Conservation (phyloP, 345 rosid genomes). For the Citrus inodora region DNA sequence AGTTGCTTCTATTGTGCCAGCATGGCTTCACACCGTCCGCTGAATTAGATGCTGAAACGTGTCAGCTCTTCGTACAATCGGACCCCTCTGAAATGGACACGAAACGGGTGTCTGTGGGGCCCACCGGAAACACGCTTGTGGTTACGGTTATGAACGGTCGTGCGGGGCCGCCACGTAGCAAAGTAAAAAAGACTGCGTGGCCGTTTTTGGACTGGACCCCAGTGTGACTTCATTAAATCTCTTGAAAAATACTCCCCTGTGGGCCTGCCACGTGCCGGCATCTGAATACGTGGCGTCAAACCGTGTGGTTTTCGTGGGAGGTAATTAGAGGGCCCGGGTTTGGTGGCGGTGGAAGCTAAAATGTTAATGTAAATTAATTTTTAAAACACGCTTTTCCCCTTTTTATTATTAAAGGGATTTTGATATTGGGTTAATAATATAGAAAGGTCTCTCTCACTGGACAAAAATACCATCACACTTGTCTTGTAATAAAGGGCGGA, state of each 20-base stretch:
- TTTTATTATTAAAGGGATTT: neutral
- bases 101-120: slow-evolving; percentile 5
- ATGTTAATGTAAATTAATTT: neutral
- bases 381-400: neutral
- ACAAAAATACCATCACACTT: neutral
- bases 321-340: neutral
- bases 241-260: neutral
- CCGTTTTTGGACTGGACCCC: neutral
- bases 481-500: neutral
- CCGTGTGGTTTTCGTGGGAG: neutral
- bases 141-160: neutral
- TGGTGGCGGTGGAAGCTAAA: slow-evolving; percentile 7
- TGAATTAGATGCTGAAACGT: neutral
- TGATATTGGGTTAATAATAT: neutral
- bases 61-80: neutral
- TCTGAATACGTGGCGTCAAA: neutral
- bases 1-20: neutral
- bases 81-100: neutral
- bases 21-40: neutral
- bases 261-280: neutral
- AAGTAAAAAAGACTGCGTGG: neutral
- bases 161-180: neutral
- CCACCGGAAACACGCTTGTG: neutral
- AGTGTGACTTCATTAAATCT: neutral
- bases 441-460: neutral